These are phyloP conservation scores for Penicillium angulare DNA, from an alignment of 495 filamentous ascomycete species.

Conservation along the genomic window DNA sequence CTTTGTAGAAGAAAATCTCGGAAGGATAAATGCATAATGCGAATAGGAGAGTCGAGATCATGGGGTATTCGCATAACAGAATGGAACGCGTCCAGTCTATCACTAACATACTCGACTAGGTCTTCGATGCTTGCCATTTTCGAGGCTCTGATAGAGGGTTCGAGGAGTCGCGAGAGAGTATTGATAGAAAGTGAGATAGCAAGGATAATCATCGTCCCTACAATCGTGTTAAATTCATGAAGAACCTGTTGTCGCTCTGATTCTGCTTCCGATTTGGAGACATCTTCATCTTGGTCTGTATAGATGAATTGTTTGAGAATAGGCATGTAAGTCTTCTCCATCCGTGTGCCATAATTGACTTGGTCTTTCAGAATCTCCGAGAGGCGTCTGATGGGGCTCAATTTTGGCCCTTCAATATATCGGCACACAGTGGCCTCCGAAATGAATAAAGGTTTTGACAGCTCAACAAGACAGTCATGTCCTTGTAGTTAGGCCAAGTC, in stretches of 20 bases:
- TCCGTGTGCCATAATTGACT: background rate
- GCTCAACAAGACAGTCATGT: background rate
- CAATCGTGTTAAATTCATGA: background rate
- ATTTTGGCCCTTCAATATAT: background rate
- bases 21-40: background rate
- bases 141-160: no score
- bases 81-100: background rate
- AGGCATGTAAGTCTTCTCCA: conserved; percentile 2
- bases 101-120: no score
- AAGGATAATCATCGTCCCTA: conserved; percentile 1
- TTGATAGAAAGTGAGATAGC: conserved; percentile 4
- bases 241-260: background rate
- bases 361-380: background rate
- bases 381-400: background rate
- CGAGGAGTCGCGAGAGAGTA: background rate
- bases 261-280: no score
- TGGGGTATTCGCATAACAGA: background rate
- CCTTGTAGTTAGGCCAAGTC: background rate
- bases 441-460: background rate
- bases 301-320: background rate
- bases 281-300: background rate
- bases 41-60: background rate
- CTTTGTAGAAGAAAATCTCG: background rate
- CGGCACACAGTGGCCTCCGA: background rate
- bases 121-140: no score